Evolutionary conservation across 1,284 basidiomycete genomes (phyloP).

Genomic region (Boletellus deceptivus): DNA sequence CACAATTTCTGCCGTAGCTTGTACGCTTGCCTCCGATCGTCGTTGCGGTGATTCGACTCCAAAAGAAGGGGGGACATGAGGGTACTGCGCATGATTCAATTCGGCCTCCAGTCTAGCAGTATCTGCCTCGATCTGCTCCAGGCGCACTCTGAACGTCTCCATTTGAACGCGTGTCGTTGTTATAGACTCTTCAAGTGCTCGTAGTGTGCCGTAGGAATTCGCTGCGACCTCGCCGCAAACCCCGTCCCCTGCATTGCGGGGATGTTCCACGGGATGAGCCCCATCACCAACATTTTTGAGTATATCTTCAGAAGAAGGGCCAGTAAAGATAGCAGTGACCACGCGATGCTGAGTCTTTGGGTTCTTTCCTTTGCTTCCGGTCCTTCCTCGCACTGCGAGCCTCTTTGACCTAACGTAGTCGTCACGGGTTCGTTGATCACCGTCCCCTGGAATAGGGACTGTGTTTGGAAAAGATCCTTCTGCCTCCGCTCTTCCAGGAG

Average conservation of each 20-base stretch:
- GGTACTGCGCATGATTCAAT: not conserved
- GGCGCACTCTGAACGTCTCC: constrained; percentile 25
- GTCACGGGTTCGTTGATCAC: not conserved
- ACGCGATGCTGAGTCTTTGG: constrained; percentile 18
- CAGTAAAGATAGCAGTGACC: constrained; percentile 34
- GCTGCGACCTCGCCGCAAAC: not conserved
- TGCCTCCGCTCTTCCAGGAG: not conserved
- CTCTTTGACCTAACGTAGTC: constrained; percentile 3
- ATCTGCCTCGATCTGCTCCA: constrained; percentile 28
- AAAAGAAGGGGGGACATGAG: not conserved
- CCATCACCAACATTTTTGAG: not conserved
- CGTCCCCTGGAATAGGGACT: not conserved
- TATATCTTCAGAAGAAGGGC: constrained; percentile 4
- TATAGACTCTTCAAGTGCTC: constrained; percentile 25
- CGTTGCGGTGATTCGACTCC: constrained; percentile 1
- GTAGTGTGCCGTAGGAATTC: constrained; percentile 7
- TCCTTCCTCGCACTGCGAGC: not conserved
- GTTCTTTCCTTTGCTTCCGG: constrained; percentile 8
- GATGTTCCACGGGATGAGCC: not conserved
- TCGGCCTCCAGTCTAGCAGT: constrained; percentile 16
- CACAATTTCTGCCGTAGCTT: not conserved
- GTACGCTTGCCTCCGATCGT: not conserved
- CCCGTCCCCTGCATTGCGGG: not conserved
- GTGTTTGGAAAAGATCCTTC: not conserved
- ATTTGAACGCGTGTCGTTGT: constrained; percentile 23